phyloP scores from a whole-genome alignment of 148 eudicot genomes.

The Drosera capensis region DNA sequence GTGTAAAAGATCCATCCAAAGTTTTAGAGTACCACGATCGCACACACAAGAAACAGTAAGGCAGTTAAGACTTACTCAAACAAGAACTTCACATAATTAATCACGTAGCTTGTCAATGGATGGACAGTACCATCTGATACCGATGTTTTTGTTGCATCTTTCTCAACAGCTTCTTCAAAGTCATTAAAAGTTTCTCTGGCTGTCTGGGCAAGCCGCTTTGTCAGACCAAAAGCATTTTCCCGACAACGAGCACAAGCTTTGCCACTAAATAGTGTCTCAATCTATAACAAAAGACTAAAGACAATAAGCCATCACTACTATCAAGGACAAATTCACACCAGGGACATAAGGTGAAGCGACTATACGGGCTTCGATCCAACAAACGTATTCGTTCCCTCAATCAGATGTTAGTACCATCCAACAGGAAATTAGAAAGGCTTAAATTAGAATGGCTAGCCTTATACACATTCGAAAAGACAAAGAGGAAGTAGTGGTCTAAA shows the following conservation, averaged over 20 bases:
- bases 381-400: too few species aligned
- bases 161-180: conserved; percentile 98
- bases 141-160: conserved; percentile 91
- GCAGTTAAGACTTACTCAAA: conserved; percentile 68
- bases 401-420: too few species aligned
- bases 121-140: conserved; percentile 94
- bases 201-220: conserved; percentile 88
- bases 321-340: too few species aligned
- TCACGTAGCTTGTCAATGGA: conserved; percentile 97
- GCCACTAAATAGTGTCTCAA: conserved; percentile 64
- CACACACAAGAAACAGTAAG: not conserved
- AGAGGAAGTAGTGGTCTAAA: too few species aligned
- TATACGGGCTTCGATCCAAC: too few species aligned
- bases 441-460: too few species aligned
- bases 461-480: too few species aligned
- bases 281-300: conserved; percentile 28
- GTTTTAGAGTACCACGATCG: conserved; percentile 5
- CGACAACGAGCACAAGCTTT: conserved; percentile 82
- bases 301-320: not conserved
- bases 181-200: conserved; percentile 92
- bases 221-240: conserved; percentile 76
- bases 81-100: conserved; percentile 87
- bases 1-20: not conserved
- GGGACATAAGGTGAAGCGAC: too few species aligned
- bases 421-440: too few species aligned